Evolutionary conservation across 2,329 filamentous ascomycete species (phyloP), one percentile per base, ranked within the genome.

Genomic region (Hymenoscyphus fraxineus): DNA sequence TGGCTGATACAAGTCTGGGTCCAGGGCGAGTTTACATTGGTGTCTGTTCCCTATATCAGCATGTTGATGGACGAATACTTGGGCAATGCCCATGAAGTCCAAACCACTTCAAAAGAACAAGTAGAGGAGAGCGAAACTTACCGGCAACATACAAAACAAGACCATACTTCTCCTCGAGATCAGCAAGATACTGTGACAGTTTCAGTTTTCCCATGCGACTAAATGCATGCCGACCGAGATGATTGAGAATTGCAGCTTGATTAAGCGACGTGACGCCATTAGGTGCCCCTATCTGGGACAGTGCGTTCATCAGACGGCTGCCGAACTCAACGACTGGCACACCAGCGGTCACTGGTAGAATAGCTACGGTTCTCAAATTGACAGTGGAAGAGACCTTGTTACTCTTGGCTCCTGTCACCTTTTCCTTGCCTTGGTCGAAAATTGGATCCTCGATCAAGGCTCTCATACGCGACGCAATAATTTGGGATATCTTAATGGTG

Each of bases 401-500:
- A 40, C 82, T 83, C 1, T 85, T 82, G 3, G 84, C 83, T 13
- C 83, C 83, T 9, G 82, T 80, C n/a, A 80, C 79, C 5, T 83
- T 80, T 61, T 94, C 90, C 65, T 86, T 86, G 9, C 83, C 82
- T 61, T 87, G 82, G 47, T 89, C 83, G 41, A 86, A 84, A 16
- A 91, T 79, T 1, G 92, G 91, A 71, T 93, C 89, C 71, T 98
- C 92, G 22, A 98, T 86, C 47, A 97, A 79, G 54, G 91, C 86
- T 66, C 94, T 85, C 95, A 99, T 98, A 2, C 95, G 88, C 41
- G 93, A 93, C 0, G 95, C 95, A 72, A 99, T 97, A 70, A 99
- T 95, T 77, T 98, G 99, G 1, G 95, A 98, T 35, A 99, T 96
- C 77, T 98, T 97, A 76, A 99, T 98, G 0, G 95, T 98, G 73